Percentiles rank a stretch among this genome's conserved stretches.
Conservation (phyloP, 2,329 filamentous ascomycete species). For the Parastagonospora avenae region DNA sequence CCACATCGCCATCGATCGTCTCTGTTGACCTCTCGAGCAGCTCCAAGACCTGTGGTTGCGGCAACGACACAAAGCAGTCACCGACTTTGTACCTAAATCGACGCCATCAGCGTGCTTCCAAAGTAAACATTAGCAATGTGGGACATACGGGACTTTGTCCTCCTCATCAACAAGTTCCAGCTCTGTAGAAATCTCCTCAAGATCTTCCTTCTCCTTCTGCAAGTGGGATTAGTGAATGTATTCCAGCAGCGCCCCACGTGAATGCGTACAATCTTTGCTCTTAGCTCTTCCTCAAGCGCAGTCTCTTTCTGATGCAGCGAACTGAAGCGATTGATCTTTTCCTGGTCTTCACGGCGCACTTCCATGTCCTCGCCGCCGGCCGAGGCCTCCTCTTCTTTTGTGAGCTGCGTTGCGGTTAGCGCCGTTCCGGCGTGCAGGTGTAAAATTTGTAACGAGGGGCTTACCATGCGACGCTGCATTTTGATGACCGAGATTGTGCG, state of each 20-base stretch:
- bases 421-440: slow-evolving; percentile 3
- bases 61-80: slow-evolving; percentile 89
- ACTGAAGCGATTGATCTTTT: slow-evolving; percentile 98
- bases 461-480: slow-evolving; percentile 54
- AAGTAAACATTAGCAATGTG: too few species aligned
- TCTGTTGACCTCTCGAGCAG: slow-evolving; percentile 75
- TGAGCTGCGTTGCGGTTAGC: slow-evolving; percentile 67
- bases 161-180: slow-evolving; percentile 96
- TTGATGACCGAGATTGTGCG: not conserved
- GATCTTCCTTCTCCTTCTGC: slow-evolving; percentile 97
- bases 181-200: slow-evolving; percentile 89
- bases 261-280: slow-evolving; percentile 71
- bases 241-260: not conserved
- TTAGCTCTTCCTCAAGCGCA: slow-evolving; percentile 77
- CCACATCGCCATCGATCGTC: slow-evolving; percentile 77
- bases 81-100: slow-evolving; percentile 85
- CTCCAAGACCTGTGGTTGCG: slow-evolving; percentile 82
- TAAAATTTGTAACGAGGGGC: slow-evolving; percentile 15
- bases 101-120: too few species aligned
- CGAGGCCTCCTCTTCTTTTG: slow-evolving; percentile 85
- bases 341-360: slow-evolving; percentile 94
- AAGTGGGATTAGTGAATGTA: not conserved
- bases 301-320: slow-evolving; percentile 87
- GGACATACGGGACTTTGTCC: slow-evolving; percentile 81
- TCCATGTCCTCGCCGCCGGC: slow-evolving; percentile 80